Evolutionary conservation across 768 basidiomycete genomes (phyloP), one percentile per base, ranked within the genome.

Genomic region (Phlegmacium glaucopus): DNA sequence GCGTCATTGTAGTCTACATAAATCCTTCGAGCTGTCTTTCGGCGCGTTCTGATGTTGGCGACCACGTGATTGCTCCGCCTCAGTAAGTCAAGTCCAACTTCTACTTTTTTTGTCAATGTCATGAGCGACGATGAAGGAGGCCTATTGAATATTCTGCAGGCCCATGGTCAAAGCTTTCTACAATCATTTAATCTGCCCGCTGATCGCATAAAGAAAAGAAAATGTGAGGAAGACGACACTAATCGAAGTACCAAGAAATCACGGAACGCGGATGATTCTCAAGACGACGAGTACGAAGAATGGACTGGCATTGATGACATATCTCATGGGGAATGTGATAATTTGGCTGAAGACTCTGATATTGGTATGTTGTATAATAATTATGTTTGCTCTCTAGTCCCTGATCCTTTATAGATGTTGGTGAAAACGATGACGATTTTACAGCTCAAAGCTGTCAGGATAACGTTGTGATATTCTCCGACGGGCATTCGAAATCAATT

Each of bases 391-490:
- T 22, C 22, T 22, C 3, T 22, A 22, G 5, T 22, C 22, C 22
- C 22, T 22, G 22, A 22, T 22, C 5, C n/a, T 34, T 34, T 41
- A 29, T 32, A 57, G 72, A 62, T 16, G 70, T 64, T 46, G 74
- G 75, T 44, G 69, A 74, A 30, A 68, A 69, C 32, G 75, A 79
- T 48, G 75, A 79, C 45, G 71, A 70, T 28, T 72, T 75, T 49
- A 64, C 64, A 22, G 68, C 70, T 6, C 60, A 59, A 35, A 67
- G 60, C 35, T 58, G 25, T 62, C 16, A 38, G 38, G 36, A 61
- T 18, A 69, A 78, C 44, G 73, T 88, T 12, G 72, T 84, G 1
- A 72, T 88, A 1, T 90, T 88, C 62, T 62, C 59, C 36, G 54
- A 56, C 47, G 55, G 54, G 29, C 56, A 50, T 28, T 44, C 61